phyloP scores from a whole-genome alignment of 768 basidiomycete species.

The Tricholoma terreum region DNA sequence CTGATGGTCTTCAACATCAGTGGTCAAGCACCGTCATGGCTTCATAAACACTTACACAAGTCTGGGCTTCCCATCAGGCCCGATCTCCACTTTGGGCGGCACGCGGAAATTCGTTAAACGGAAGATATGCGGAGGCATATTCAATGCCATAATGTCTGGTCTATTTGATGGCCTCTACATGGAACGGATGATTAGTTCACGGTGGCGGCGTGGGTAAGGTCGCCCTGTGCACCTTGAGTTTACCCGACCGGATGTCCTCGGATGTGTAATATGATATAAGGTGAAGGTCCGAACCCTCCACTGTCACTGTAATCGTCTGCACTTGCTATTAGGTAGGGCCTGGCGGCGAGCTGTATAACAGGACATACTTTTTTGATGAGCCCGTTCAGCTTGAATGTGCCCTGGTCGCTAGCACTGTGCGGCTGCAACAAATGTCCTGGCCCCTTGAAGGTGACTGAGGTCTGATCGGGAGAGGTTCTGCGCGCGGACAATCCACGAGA shows the following conservation, averaged over 20 bases:
- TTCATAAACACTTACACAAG: constrained; percentile 54
- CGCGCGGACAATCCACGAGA: constrained; percentile 34
- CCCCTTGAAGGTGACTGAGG: constrained; percentile 29
- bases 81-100: constrained; percentile 75
- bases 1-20: constrained; percentile 1
- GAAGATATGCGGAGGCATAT: constrained; percentile 76
- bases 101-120: constrained; percentile 79
- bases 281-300: constrained; percentile 78
- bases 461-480: constrained; percentile 40
- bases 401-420: constrained; percentile 41
- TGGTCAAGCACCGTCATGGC: background rate
- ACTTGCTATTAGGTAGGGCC: background rate
- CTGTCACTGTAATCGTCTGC: constrained; percentile 83
- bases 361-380: constrained; percentile 76
- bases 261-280: constrained; percentile 82
- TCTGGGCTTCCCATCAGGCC: constrained; percentile 62
- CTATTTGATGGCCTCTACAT: constrained; percentile 61
- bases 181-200: constrained; percentile 3
- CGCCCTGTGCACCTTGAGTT: constrained; percentile 44
- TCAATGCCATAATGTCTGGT: constrained; percentile 67
- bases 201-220: background rate
- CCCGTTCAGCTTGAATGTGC: constrained; percentile 67
- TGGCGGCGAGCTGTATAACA: background rate
- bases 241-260: constrained; percentile 70
- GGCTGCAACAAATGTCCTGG: constrained; percentile 28